These are phyloP conservation scores for Phytophthora quininea DNA, from an alignment of 352 stramenopile species.

Conservation along the genomic window DNA sequence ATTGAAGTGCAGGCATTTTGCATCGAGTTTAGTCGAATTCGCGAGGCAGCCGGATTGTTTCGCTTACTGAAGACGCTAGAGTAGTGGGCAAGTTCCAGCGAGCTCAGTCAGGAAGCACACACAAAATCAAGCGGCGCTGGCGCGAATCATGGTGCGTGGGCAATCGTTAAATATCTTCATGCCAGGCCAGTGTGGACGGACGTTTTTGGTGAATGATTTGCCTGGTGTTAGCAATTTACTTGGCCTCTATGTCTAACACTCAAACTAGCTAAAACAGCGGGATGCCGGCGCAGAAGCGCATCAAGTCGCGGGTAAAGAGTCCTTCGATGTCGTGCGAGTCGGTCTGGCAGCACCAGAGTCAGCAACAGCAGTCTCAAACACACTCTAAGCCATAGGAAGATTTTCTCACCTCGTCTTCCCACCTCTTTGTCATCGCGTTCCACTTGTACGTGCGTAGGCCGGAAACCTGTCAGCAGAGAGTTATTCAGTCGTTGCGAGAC, in stretches of 20 bases:
- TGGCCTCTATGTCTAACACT: not conserved
- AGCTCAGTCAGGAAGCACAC: constrained; percentile 34
- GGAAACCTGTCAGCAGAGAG: constrained; percentile 52
- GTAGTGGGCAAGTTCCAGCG: constrained; percentile 61
- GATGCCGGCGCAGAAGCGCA: constrained; percentile 75
- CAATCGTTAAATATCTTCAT: constrained; percentile 33
- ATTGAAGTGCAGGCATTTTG: constrained; percentile 99
- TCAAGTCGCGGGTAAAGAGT: constrained; percentile 80
- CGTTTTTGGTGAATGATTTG: not conserved
- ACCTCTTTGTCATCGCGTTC: constrained; percentile 71
- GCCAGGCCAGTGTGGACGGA: not conserved
- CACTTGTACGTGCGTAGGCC: constrained; percentile 75
- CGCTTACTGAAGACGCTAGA: constrained; percentile 97
- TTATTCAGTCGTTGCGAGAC: not conserved
- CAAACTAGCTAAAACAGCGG: constrained; percentile 59
- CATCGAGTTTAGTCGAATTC: constrained; percentile 98
- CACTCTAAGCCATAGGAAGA: not conserved
- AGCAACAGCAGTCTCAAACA: not conserved
- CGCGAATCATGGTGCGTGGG: constrained; percentile 29
- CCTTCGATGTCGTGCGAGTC: constrained; percentile 85
- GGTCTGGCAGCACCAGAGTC: constrained; percentile 31
- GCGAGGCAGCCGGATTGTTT: constrained; percentile 96
- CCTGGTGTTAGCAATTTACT: not conserved
- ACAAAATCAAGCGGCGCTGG: constrained; percentile 27
- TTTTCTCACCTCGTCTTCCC: constrained; percentile 72